Conservation (phyloP, 257 asterid genomes). For the Solanum pimpinellifolium region DNA sequence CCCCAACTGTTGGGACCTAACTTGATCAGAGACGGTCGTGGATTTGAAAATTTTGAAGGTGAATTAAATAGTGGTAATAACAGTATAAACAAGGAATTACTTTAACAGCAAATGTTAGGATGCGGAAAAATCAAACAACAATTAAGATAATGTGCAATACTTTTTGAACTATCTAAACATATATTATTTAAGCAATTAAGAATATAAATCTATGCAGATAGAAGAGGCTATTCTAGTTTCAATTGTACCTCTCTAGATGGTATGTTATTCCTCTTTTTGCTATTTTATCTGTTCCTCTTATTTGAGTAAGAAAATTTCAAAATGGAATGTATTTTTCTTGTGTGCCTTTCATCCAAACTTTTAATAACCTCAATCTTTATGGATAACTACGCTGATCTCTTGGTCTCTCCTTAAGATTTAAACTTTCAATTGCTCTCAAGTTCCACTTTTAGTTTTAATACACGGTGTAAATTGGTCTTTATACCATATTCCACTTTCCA, state of each 20-base stretch:
- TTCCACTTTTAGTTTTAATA: not conserved
- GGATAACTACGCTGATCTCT: not conserved
- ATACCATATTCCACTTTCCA: not conserved
- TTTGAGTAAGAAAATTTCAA: not conserved
- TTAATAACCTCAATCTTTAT: not conserved
- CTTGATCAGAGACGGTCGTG: constrained; percentile 11
- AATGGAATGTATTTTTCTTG: not conserved
- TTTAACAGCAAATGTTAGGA: not conserved
- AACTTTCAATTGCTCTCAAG: not conserved
- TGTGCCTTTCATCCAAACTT: not conserved
- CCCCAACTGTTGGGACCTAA: constrained; percentile 12
- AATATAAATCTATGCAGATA: not conserved
- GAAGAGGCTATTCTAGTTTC: not conserved
- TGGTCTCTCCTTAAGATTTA: not conserved
- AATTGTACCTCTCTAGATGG: no score
- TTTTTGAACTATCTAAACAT: not conserved
- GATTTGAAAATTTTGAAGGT: constrained; percentile 14
- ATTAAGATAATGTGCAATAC: not conserved
- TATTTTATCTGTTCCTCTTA: not conserved
- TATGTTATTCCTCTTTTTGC: not conserved
- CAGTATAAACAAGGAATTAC: not conserved
- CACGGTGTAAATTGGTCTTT: not conserved
- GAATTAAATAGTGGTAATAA: constrained; percentile 8
- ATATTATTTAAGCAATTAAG: not conserved
- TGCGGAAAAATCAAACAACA: not conserved